phyloP scores from a whole-genome alignment of 345 rosid species.

The Corchorus capsularis region DNA sequence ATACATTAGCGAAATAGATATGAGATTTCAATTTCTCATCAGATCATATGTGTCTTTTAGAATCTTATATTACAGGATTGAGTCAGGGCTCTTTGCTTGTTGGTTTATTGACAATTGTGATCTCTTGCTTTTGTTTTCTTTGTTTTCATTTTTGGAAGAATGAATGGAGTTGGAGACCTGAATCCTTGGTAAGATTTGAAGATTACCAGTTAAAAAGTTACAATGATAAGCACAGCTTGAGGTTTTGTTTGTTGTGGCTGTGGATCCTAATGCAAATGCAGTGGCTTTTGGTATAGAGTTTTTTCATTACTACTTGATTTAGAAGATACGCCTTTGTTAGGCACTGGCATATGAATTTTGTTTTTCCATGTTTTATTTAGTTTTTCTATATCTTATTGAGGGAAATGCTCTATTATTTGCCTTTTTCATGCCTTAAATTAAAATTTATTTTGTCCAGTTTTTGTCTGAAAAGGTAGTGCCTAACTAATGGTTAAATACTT shows the following conservation, averaged over 20 bases:
- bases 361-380: neutral
- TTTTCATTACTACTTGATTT: too few species aligned
- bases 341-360: neutral
- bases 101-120: neutral
- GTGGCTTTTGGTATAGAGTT: too few species aligned
- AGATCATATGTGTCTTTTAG: constrained; percentile 34
- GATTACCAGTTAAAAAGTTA: neutral
- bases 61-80: neutral
- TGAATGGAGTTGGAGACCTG: constrained; percentile 5
- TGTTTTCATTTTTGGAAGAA: neutral
- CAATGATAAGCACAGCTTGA: too few species aligned
- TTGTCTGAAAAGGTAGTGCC: neutral
- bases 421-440: neutral
- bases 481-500: neutral
- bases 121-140: neutral
- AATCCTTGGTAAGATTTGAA: constrained; percentile 19
- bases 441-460: neutral
- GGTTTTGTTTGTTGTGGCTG: too few species aligned
- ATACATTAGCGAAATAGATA: too few species aligned
- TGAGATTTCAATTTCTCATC: constrained; percentile 6
- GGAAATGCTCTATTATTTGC: neutral
- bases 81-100: constrained; percentile 1
- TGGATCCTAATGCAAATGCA: too few species aligned
- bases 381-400: neutral
- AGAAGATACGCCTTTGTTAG: too few species aligned